Conservation (phyloP, 768 basidiomycete species). For the Rhizopogon sp. region DNA sequence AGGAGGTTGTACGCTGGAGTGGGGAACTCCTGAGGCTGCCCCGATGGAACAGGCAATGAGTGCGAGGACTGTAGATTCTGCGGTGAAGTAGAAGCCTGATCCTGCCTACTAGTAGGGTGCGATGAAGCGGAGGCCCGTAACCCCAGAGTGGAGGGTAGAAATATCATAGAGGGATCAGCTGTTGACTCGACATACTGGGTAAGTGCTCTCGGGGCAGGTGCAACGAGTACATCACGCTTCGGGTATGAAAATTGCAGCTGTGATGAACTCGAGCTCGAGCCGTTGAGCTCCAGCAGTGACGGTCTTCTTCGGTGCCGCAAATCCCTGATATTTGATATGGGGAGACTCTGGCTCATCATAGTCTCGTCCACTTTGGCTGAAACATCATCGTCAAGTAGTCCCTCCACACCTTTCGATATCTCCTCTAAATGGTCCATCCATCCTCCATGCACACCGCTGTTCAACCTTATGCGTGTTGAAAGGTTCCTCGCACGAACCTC, state of each 20-base stretch:
- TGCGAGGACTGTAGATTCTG: slow-evolving; percentile 1
- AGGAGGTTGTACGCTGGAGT: slow-evolving; percentile 62
- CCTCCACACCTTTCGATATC: slow-evolving; percentile 60
- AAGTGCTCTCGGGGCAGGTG: slow-evolving; percentile 69
- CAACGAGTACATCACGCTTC: slow-evolving; percentile 49
- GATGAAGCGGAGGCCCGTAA: slow-evolving; percentile 37
- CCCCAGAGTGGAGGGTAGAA: slow-evolving; percentile 69
- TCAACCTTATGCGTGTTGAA: slow-evolving; percentile 45
- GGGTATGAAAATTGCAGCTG: slow-evolving; percentile 49
- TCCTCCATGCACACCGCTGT: slow-evolving; percentile 38
- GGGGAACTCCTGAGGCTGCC: slow-evolving; percentile 35
- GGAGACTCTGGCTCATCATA: slow-evolving; percentile 42
- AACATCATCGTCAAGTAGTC: slow-evolving; percentile 37
- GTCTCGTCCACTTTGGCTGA: slow-evolving; percentile 10
- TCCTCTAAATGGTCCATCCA: slow-evolving; percentile 71
- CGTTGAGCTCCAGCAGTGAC: slow-evolving; percentile 36
- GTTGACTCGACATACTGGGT: slow-evolving; percentile 68
- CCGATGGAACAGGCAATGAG: slow-evolving; percentile 21
- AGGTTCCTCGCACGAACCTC: slow-evolving; percentile 48
- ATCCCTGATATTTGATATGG: slow-evolving; percentile 29
- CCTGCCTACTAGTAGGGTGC: slow-evolving; percentile 14
- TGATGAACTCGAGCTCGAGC: slow-evolving; percentile 23
- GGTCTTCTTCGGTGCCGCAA: slow-evolving; percentile 38
- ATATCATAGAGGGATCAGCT: slow-evolving; percentile 46
- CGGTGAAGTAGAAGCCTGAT: neutral